Evolutionary conservation across 2,329 filamentous ascomycete genomes (phyloP), one percentile per base, ranked within the genome.

Genomic region (Chrysoporthe austroafricana): DNA sequence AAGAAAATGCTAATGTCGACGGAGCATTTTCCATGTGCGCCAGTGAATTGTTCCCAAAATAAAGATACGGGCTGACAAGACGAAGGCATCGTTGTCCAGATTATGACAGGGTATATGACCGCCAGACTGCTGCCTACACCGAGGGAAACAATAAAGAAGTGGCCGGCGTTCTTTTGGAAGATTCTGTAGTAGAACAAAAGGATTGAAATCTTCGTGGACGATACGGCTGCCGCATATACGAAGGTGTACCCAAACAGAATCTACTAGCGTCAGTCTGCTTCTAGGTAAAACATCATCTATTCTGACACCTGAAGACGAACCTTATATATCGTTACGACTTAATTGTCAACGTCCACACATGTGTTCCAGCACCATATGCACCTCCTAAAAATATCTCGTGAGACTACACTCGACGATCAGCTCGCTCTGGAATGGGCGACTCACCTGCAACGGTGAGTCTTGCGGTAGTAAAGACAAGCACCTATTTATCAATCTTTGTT

Each of bases 141-240:
- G 14, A 71, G 32, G 3, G 62, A 64, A 2, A 67, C 5, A 2
- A 13, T 64, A 54, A 71, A 71, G 9, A 46, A 1, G 11, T 2
- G 39, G 13, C 62, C 39, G 14, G 50, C 36, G 48, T 44, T 43
- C 11, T 43, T 63, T n/a, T 6, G 34, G 34, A 63, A 57, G 13
- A 71, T 63, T 3, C 70, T 66, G 43, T 66, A 67, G 52, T 71
- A 71, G 48, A 71, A 70, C n/a, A 69, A 63, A 1, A 71, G 64
- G 43, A 70, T 70, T 0, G 69, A 70, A n/a, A 70, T 69, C n/a
- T 71, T 71, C 11, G 59, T 70, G 13, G 66, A 64, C 9, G 70
- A 67, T 54, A 69, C 68, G 11, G 70, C 62, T 2, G 64, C 64
- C 18, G 64, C 70, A 54, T 71, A 71, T 1, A 70, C 48, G 16